A percentile compares a stretch with the other conserved stretches of the same genome.
Evolutionary conservation across 2,329 filamentous ascomycete genomes (phyloP).

Genomic region (Coleophoma cylindrospora): DNA sequence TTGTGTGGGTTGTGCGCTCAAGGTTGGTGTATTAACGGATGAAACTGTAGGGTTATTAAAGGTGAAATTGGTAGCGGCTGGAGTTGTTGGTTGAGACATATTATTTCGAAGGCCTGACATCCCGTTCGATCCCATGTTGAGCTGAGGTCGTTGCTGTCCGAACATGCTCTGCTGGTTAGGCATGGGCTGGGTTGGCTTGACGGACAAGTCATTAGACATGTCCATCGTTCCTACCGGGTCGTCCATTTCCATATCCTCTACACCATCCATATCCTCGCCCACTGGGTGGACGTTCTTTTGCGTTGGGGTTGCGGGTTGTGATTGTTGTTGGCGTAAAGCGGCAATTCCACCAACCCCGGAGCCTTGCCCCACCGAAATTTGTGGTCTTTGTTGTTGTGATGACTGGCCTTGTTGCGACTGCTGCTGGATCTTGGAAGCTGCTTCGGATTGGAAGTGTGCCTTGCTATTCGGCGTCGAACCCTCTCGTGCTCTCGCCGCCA

Average conservation of each 20-base stretch:
- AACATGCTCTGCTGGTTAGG: constrained; percentile 64
- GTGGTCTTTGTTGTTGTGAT: constrained; percentile 14
- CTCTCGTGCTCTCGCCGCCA: constrained; percentile 35
- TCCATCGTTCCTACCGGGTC: constrained; percentile 67
- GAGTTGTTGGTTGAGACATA: constrained; percentile 78
- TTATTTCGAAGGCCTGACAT: constrained; percentile 67
- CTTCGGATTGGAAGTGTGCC: constrained; percentile 29
- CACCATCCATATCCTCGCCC: constrained; percentile 69
- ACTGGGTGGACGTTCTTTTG: constrained; percentile 21
- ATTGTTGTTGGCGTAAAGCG: constrained; percentile 27
- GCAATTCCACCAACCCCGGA: constrained; percentile 25
- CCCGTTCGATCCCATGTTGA: constrained; percentile 71
- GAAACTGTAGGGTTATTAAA: constrained; percentile 95
- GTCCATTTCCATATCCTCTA: constrained; percentile 97
- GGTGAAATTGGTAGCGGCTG: constrained; percentile 69
- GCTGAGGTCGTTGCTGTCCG: constrained; percentile 61
- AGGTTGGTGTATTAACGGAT: constrained; percentile 90
- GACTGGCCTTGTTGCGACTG: constrained; percentile 29
- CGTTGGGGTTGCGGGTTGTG: constrained; percentile 24
- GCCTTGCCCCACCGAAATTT: constrained; percentile 23
- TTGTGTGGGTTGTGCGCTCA: constrained; percentile 67
- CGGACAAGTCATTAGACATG: constrained; percentile 44
- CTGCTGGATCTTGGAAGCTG: constrained; percentile 37
- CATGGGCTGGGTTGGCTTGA: constrained; percentile 49
- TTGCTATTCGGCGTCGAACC: constrained; percentile 41